Conservation (phyloP, 805 yeast genomes). For the Sugiyamaella marilandica region DNA sequence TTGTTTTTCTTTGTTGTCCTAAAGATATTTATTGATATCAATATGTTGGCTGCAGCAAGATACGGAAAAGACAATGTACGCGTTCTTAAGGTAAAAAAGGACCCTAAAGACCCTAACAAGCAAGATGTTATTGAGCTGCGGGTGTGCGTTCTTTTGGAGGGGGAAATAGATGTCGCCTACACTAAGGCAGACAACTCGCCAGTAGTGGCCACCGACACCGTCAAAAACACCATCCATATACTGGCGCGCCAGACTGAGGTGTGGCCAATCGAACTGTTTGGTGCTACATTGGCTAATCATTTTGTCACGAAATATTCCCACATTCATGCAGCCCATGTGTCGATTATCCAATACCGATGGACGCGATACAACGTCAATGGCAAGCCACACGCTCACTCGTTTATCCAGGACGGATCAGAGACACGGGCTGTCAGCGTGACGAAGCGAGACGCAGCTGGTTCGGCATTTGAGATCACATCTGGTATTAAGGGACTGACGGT, state of each 20-base stretch:
- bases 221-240: slow-evolving; percentile 79
- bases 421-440: slow-evolving; percentile 48
- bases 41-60: slow-evolving; percentile 39
- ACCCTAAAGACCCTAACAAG: slow-evolving; percentile 60
- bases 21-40: background rate
- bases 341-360: slow-evolving; percentile 75
- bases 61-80: slow-evolving; percentile 95
- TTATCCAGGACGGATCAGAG: slow-evolving; percentile 80
- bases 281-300: slow-evolving; percentile 77
- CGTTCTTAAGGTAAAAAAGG: slow-evolving; percentile 81
- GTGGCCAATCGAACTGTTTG: slow-evolving; percentile 89
- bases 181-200: slow-evolving; percentile 83
- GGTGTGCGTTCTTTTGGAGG: slow-evolving; percentile 68
- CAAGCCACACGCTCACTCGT: slow-evolving; percentile 74
- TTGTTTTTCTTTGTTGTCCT: no score
- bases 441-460: slow-evolving; percentile 24
- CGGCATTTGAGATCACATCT: slow-evolving; percentile 55
- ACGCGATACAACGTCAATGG: slow-evolving; percentile 70
- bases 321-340: slow-evolving; percentile 64
- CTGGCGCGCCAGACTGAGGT: slow-evolving; percentile 79
- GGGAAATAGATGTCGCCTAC: slow-evolving; percentile 74
- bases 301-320: slow-evolving; percentile 73
- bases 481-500: slow-evolving; percentile 76
- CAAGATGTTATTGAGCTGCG: slow-evolving; percentile 87
- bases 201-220: slow-evolving; percentile 93